Evolutionary conservation across 345 rosid species (phyloP), one percentile per base, ranked within the genome.

Genomic region (Eucalyptus tenuipes): DNA sequence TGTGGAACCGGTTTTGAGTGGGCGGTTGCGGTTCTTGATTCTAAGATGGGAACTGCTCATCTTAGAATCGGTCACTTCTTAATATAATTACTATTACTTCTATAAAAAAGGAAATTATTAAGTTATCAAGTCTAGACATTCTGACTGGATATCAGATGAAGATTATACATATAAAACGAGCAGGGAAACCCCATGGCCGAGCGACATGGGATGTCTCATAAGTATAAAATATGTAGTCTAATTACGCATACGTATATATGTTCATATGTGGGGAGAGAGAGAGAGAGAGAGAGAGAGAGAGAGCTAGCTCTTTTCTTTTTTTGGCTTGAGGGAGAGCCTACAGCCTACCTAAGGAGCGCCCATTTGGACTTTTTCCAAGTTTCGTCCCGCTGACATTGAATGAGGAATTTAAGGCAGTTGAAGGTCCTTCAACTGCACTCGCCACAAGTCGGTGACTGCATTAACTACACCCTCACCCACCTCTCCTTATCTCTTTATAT

Each of bases 361-460:
- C 31, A 7, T 59, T 61, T 85, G 40, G 47, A 47, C 37, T 57
- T 57, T 40, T 44, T 66, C 79, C 88, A 86, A 25, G 53, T 31
- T 31, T 20, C 42, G 55, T 27, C 89, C 44, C 64, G 25, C 53
- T 40, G 57, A 75, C 89, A 90, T 89, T 93, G 7, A 92, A 91
- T 89, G 93, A 88, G 91, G 92, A 92, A 95, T 93, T 94, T 88
- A 94, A 90, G 89, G 87, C 90, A 27, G 87, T 88, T 88, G 87
- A 91, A 91, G 90, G 88, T 87, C 88, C 88, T 94, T 91, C 98
- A 95, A 94, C 98, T 52, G 64, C 93, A 88, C 93, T 89, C 80
- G 14, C 88, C 91, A 24, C 27, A 40, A 91, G 95, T 96, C 59
- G 96, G 89, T 94, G 97, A 88, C 87, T 8, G 37, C 94, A 96